A percentile compares a stretch with the other conserved stretches of the same genome.
These are phyloP conservation scores for Lipomyces sp. DNA, from an alignment of 805 yeast genomes.

Conservation along the genomic window DNA sequence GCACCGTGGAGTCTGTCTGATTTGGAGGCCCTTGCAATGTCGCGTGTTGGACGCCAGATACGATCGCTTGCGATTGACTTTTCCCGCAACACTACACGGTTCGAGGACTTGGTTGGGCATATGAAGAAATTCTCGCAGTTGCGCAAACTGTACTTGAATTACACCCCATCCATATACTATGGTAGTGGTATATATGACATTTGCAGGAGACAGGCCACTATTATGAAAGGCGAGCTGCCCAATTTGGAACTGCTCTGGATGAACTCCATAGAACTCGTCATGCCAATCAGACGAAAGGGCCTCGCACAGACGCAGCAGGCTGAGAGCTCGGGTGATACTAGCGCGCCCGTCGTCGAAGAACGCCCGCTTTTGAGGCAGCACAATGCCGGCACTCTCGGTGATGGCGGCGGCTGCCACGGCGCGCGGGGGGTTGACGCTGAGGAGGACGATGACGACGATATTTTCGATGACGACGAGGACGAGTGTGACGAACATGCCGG, in stretches of 20 bases:
- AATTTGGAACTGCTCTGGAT: slow-evolving; percentile 21
- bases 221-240: slow-evolving; percentile 16
- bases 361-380: neutral
- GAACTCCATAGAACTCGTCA: slow-evolving; percentile 22
- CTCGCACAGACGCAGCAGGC: neutral
- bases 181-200: slow-evolving; percentile 26
- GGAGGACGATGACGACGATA: neutral
- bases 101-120: slow-evolving; percentile 10
- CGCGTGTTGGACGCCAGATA: slow-evolving; percentile 5
- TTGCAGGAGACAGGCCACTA: slow-evolving; percentile 18
- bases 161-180: slow-evolving; percentile 25
- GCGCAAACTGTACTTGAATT: slow-evolving; percentile 15
- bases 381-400: neutral
- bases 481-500: slow-evolving; percentile 18
- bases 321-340: neutral
- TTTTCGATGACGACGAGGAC: neutral
- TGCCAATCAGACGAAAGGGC: slow-evolving; percentile 15
- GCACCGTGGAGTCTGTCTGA: slow-evolving; percentile 24
- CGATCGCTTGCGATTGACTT: slow-evolving; percentile 22
- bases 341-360: neutral
- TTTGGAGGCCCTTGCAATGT: slow-evolving; percentile 10
- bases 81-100: slow-evolving; percentile 14
- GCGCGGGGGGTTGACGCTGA: neutral
- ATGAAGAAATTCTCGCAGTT: slow-evolving; percentile 6
- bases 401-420: neutral